Base-by-base conservation (phyloP, 2,329 filamentous ascomycete genomes). In the Talaromyces albobiverticillius region DNA sequence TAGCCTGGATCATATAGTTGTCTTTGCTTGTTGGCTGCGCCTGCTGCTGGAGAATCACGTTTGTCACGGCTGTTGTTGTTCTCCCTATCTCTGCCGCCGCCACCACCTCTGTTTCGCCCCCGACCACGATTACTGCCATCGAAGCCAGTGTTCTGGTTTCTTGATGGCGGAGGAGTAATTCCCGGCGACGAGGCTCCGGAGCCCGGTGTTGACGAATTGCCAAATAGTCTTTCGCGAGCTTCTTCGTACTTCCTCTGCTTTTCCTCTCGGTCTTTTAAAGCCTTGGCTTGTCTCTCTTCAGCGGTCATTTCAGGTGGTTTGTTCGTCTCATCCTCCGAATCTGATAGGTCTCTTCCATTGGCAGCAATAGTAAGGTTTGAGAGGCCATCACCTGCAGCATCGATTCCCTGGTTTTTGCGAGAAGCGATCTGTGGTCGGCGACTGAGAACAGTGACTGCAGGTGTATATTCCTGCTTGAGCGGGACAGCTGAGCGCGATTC, bases 201-300 rank as follows among this genome's bases (percentile, higher is more conserved):
- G 3, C 62, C 69, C 16, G 66, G 68, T 7, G 65, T 67, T 5
- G 66, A 64, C 4, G 67, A 64, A 20, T 82, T 84, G 18, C 91
- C 91, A 70, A 96, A 93, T 53, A 96, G 86, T 68, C 91, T 88
- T 63, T 93, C 90, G 26, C 93, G 82, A 5, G 86, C 89, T 74
- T 96, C 91, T 57, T 95, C 89, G 68, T 96, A 96, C 57, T 88
- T 88, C 54, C 85, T 85, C 75, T 95, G 89, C 76, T 94, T 96
- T 74, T 95, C 91, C 66, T 95, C 91, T 9, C 85, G 82, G 62
- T 95, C 90, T 46, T 82, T 81, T 67, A 90, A 84, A 51, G 92
- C 89, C 65, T 88, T 88, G 22, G 85, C 82, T 58, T 88, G 85
- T 31, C 91, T 82, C 74, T 96, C 88, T 63, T 93, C 89, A 3